Base-by-base conservation (phyloP, 2,329 filamentous ascomycete genomes). In the Neonectria neomacrospora region DNA sequence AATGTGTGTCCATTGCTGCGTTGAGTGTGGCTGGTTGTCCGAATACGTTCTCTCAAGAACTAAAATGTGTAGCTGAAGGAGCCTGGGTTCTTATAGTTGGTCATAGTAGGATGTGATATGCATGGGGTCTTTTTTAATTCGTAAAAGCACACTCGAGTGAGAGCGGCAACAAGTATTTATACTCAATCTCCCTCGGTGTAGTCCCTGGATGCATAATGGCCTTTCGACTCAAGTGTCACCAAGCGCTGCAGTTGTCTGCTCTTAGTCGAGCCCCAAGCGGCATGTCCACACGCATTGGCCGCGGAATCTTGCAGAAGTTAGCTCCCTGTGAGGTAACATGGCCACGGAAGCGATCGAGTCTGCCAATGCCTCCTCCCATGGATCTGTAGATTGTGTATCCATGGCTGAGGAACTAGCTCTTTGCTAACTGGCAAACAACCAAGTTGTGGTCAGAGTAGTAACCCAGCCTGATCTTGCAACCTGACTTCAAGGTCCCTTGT, bases 241-340 rank as follows among this genome's bases (percentile, higher is more conserved):
- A 39, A 57, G 11, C 3, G 11, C 12, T 28, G 20, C 32, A 52
- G n/a, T 32, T 51, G 11, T 30, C 23, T 18, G 41, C 37, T n/a
- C 26, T 26, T 22, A 28, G 23, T 42, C 32, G 37, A 57, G 18
- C 23, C 23, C 12, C 28, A 37, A 37, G 10, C n/a, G 12, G 14
- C 18, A 56, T 37, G 12, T 10, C 22, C 9, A 20, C 41, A 5
- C 39, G 22, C 9, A 16, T 41, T 34, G 14, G 14, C n/a, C 45
- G 28, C 26, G 41, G 18, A 41, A 22, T 53, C 28, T 42, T 52
- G 39, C 53, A 37, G 39, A 37, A 26, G 28, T 22, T 22, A 28
- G 39, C 28, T 44, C 32, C 47, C 54, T 57, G 47, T 41, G 18
- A 39, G 41, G 59, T 57, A 53, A 61, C 59, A 45, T 48, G 12